Conservation (phyloP, 805 yeast genomes). For the Pachysolen tannophilus region DNA sequence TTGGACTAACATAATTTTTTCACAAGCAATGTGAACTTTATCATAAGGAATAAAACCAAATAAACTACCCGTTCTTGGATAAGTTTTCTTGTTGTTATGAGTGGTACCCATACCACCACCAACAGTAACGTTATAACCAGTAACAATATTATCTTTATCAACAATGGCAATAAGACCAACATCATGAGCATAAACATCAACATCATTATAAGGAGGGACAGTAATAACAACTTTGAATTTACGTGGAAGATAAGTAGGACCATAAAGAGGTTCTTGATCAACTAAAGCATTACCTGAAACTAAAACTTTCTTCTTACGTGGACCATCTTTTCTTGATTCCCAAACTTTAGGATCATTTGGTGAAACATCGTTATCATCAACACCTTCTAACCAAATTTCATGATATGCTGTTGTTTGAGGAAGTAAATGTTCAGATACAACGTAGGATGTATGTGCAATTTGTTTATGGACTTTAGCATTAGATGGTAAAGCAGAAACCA, state of each 20-base stretch:
- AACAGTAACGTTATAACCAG: slow-evolving; percentile 81
- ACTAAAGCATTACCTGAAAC: slow-evolving; percentile 83
- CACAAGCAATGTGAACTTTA: slow-evolving; percentile 71
- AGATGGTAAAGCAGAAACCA: slow-evolving; percentile 82
- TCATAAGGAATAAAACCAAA: slow-evolving; percentile 70
- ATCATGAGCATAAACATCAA: slow-evolving; percentile 94
- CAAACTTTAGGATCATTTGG: slow-evolving; percentile 56
- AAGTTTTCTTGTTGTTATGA: slow-evolving; percentile 92
- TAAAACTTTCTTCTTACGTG: slow-evolving; percentile 69
- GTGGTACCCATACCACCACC: slow-evolving; percentile 99
- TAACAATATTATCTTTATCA: slow-evolving; percentile 49
- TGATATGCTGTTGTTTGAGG: slow-evolving; percentile 94
- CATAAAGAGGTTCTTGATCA: slow-evolving; percentile 82
- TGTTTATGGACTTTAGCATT: slow-evolving; percentile 78
- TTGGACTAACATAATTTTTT: slow-evolving; percentile 88
- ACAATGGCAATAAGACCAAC: slow-evolving; percentile 88
- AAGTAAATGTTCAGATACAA: slow-evolving; percentile 72
- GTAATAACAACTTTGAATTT: slow-evolving; percentile 92
- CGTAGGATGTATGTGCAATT: slow-evolving; percentile 52
- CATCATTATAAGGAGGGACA: slow-evolving; percentile 94
- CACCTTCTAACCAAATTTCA: slow-evolving; percentile 92
- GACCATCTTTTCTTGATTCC: slow-evolving; percentile 65
- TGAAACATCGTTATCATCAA: slow-evolving; percentile 59
- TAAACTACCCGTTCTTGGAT: slow-evolving; percentile 88
- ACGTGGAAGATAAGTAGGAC: slow-evolving; percentile 84